Base-by-base conservation (phyloP, 2,329 filamentous ascomycete species). In the Nemania sp. region DNA sequence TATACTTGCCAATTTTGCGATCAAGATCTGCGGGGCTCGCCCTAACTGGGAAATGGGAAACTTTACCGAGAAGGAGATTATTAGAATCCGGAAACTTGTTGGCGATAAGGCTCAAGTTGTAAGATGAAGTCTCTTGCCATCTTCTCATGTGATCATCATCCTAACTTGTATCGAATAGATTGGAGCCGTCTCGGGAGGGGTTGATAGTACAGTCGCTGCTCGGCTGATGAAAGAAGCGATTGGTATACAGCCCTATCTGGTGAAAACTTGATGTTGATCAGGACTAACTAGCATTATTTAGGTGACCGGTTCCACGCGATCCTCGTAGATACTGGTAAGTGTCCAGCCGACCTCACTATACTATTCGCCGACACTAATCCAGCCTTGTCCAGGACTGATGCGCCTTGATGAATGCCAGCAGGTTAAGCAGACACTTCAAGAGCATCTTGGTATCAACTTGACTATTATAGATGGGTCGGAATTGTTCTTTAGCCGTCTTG, bases 171-270 rank as follows among this genome's bases (percentile, higher is more conserved):
- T 42, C 29, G 25, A 18, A 58, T 43, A 63, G 59, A 87, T 94
- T 66, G 89, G 89, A 61, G 89, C 89, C 17, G 88, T 91, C 59
- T 89, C 85, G 65, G 92, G 93, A 66, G 93, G 93, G 71, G 93
- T 97, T 15, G 93, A 97, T 76, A 90, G 86, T 11, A 97, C 93
- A 2, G 93, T 97, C 11, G 92, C 89, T 1, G 91, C 91, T 0
- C 90, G 88, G 75, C 82, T 97, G 18, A 94, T 96, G 90, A 83
- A 89, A 67, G 87, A 92, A 71, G 92, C 92, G 5, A 97, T 97
- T 72, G 82, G 78, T 64, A 62, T 59, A 20, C 18, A 29, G 10
- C 37, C 48, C 18, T 34, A 12, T n/a, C 2, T 3, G 3, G 18
- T 13, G 3, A 32, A 42, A 25, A 10, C 21, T 13, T 40, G 11